Evolutionary conservation across 495 filamentous ascomycete genomes (phyloP).

Genomic region (Talaromyces proteolyticus): DNA sequence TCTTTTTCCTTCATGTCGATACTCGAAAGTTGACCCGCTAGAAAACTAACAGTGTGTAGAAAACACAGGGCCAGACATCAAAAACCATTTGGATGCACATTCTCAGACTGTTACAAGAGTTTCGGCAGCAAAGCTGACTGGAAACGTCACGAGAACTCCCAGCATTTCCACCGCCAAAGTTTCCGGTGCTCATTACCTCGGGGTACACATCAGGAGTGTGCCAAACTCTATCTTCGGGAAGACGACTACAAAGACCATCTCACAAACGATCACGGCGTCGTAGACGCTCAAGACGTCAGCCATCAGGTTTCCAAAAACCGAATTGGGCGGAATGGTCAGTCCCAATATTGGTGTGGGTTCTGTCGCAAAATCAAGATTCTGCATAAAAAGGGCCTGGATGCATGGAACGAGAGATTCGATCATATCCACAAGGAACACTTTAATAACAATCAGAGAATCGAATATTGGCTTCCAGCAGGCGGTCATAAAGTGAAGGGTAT

Average conservation of each 20-base stretch:
- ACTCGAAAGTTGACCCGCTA: too few species aligned
- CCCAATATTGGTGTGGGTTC: slow-evolving; percentile 88
- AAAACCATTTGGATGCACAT: slow-evolving; percentile 86
- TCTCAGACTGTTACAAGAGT: slow-evolving; percentile 59
- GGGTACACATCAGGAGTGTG: slow-evolving; percentile 34
- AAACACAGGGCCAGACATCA: slow-evolving; percentile 88
- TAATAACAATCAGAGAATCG: slow-evolving; percentile 42
- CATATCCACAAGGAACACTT: slow-evolving; percentile 80
- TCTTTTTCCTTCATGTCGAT: too few species aligned
- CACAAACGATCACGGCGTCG: slow-evolving; percentile 43
- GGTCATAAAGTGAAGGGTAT: slow-evolving; percentile 1
- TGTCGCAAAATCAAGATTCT: slow-evolving; percentile 57
- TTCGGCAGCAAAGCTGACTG: slow-evolving; percentile 96
- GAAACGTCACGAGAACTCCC: slow-evolving; percentile 91
- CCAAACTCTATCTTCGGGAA: slow-evolving; percentile 52
- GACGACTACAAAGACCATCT: slow-evolving; percentile 60
- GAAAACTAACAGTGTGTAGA: slow-evolving; percentile 30
- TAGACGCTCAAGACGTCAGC: slow-evolving; percentile 32
- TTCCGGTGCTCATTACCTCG: slow-evolving; percentile 62
- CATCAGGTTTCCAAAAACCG: slow-evolving; percentile 44
- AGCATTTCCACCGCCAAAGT: slow-evolving; percentile 69
- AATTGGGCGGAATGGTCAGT: slow-evolving; percentile 62
- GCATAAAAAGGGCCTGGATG: slow-evolving; percentile 45
- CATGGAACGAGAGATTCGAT: slow-evolving; percentile 73
- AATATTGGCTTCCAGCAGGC: slow-evolving; percentile 37